phyloP scores from a whole-genome alignment of 768 basidiomycete species.

The Termitomyces sp. region DNA sequence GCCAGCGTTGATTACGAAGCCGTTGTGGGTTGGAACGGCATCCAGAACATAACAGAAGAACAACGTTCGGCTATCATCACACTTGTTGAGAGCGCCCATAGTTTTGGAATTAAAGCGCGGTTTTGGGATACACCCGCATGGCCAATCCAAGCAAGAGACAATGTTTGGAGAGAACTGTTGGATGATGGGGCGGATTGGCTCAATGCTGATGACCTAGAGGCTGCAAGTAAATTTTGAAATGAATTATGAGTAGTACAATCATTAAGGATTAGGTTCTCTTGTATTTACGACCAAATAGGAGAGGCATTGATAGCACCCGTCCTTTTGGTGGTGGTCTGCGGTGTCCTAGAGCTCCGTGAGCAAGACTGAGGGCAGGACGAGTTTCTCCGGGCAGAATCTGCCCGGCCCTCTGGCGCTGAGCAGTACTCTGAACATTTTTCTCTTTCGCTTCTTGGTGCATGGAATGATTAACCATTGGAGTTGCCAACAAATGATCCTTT shows the following conservation, averaged over 20 bases:
- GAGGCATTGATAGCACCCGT: slow-evolving; percentile 21
- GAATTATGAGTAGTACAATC: slow-evolving; percentile 5
- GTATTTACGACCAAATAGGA: slow-evolving; percentile 27
- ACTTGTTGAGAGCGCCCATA: slow-evolving; percentile 39
- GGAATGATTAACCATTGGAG: slow-evolving; percentile 47
- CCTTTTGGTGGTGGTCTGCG: slow-evolving; percentile 16
- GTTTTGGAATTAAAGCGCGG: slow-evolving; percentile 36
- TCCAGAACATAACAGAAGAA: slow-evolving; percentile 33
- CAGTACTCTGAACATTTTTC: slow-evolving; percentile 22
- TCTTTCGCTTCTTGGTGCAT: slow-evolving; percentile 39
- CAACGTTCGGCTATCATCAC: slow-evolving; percentile 32
- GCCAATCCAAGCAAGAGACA: slow-evolving; percentile 37
- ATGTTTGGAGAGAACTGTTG: slow-evolving; percentile 38
- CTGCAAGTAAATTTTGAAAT: slow-evolving; percentile 28
- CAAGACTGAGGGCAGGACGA: slow-evolving; percentile 47
- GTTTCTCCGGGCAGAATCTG: slow-evolving; percentile 54
- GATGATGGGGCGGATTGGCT: slow-evolving; percentile 44
- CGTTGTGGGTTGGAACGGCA: slow-evolving; percentile 43
- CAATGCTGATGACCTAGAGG: slow-evolving; percentile 46
- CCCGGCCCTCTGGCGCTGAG: slow-evolving; percentile 42
- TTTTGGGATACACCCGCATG: slow-evolving; percentile 51
- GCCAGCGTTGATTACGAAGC: slow-evolving; percentile 43
- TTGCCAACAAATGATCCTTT: slow-evolving; percentile 66
- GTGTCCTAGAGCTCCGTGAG: slow-evolving; percentile 45
- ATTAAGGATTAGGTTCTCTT: slow-evolving; percentile 17